phyloP scores from a whole-genome alignment of 1,284 basidiomycete genomes.

The Marasmius sp. region DNA sequence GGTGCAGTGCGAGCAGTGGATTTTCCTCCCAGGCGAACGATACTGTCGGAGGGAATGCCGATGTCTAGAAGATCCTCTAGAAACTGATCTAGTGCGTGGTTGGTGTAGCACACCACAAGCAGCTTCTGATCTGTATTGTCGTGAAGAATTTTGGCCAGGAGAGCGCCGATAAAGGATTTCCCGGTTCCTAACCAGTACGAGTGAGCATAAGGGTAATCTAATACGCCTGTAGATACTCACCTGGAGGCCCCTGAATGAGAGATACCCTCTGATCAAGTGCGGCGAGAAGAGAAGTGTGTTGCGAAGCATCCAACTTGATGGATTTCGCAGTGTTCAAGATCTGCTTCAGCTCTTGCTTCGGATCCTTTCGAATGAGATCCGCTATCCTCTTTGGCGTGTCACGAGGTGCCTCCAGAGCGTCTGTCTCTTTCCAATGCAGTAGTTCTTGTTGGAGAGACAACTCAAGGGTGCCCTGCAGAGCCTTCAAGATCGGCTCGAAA shows the following conservation, averaged over 20 bases:
- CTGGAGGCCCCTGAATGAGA: conserved; percentile 67
- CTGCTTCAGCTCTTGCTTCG: conserved; percentile 39
- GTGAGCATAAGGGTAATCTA: neutral
- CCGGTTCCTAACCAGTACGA: conserved; percentile 50
- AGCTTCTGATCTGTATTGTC: conserved; percentile 45
- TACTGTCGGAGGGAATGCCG: conserved; percentile 45
- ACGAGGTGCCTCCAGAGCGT: conserved; percentile 11
- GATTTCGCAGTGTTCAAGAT: conserved; percentile 34
- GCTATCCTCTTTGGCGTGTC: conserved; percentile 27
- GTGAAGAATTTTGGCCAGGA: conserved; percentile 57
- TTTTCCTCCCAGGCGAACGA: conserved; percentile 59
- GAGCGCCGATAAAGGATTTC: conserved; percentile 66
- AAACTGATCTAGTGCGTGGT: conserved; percentile 68
- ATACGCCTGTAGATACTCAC: conserved; percentile 30
- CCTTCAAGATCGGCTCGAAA: conserved; percentile 57
- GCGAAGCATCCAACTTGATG: conserved; percentile 50
- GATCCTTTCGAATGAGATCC: conserved; percentile 30
- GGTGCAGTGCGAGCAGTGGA: conserved; percentile 43
- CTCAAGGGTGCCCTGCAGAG: conserved; percentile 42
- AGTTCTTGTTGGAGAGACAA: conserved; percentile 51
- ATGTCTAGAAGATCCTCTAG: conserved; percentile 57
- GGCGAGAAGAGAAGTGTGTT: conserved; percentile 47
- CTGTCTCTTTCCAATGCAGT: conserved; percentile 47
- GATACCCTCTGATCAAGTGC: conserved; percentile 55
- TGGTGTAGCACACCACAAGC: conserved; percentile 66